A percentile compares a stretch with the other conserved stretches of the same genome.
phyloP scores from a whole-genome alignment of 495 filamentous ascomycete genomes.

The Penicillium angulare region DNA sequence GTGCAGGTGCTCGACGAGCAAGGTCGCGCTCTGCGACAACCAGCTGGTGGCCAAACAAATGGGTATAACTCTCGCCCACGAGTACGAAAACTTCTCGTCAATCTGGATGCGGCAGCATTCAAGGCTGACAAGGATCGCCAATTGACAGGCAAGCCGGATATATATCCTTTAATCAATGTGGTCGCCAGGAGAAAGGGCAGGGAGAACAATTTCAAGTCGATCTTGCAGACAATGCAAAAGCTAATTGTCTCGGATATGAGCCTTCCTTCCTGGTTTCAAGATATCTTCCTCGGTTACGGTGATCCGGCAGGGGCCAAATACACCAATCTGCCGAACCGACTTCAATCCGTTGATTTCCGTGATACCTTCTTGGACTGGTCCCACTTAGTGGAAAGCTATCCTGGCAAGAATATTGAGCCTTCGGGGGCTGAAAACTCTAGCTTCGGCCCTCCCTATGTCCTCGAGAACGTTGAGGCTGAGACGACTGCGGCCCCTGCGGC shows the following conservation, averaged over 20 bases:
- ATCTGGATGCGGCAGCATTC: slow-evolving; percentile 77
- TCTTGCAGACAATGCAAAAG: slow-evolving; percentile 85
- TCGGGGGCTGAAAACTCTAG: slow-evolving; percentile 65
- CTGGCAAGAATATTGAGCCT: slow-evolving; percentile 79
- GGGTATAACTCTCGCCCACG: slow-evolving; percentile 52
- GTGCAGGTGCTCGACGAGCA: slow-evolving; percentile 87
- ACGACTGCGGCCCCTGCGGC: slow-evolving; percentile 45
- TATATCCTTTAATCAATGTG: slow-evolving; percentile 86
- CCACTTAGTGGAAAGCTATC: slow-evolving; percentile 84
- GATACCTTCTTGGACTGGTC: slow-evolving; percentile 97
- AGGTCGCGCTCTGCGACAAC: slow-evolving; percentile 70
- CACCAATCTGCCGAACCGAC: slow-evolving; percentile 73
- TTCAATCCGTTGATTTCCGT: slow-evolving; percentile 78
- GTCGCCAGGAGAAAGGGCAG: slow-evolving; percentile 79
- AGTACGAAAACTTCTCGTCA: slow-evolving; percentile 70
- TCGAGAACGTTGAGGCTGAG: slow-evolving; percentile 58
- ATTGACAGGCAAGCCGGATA: slow-evolving; percentile 63
- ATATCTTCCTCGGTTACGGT: slow-evolving; percentile 95
- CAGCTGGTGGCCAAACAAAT: slow-evolving; percentile 49
- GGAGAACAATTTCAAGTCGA: slow-evolving; percentile 97
- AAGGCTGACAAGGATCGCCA: slow-evolving; percentile 69
- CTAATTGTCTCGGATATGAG: slow-evolving; percentile 83
- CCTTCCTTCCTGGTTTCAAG: slow-evolving; percentile 88
- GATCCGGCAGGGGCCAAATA: slow-evolving; percentile 87
- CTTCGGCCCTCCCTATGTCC: slow-evolving; percentile 84